Evolutionary conservation across 495 filamentous ascomycete genomes (phyloP).

Genomic region (Penicillium riverlandense): DNA sequence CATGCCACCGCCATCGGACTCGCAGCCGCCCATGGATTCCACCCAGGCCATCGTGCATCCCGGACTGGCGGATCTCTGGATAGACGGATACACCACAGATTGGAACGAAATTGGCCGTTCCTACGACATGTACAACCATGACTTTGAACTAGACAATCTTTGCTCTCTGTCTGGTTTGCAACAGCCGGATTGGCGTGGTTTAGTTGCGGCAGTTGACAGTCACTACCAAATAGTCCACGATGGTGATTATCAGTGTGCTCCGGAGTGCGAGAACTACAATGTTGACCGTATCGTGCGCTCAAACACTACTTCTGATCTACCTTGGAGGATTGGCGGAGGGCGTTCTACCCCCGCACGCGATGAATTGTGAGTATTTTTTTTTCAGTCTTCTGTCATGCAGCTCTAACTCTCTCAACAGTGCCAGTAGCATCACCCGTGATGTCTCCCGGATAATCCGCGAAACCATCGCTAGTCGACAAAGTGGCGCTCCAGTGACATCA

Average conservation of each 20-base stretch:
- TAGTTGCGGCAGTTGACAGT: conserved; percentile 42
- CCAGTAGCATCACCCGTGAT: conserved; percentile 36
- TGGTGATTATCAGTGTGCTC: conserved; percentile 22
- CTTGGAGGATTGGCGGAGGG: conserved; percentile 34
- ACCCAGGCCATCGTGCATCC: conserved; percentile 14
- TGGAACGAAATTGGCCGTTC: conserved; percentile 29
- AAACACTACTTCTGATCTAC: conserved; percentile 17
- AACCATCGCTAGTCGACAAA: conserved; percentile 23
- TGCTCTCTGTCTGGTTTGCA: conserved; percentile 39
- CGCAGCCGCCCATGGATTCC: conserved; percentile 12
- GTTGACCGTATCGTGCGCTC: conserved; percentile 30
- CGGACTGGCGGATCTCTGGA: conserved; percentile 26
- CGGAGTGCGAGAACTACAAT: conserved; percentile 27
- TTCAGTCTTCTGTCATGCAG: neutral
- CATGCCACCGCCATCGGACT: conserved; percentile 17
- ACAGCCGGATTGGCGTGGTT: conserved; percentile 35
- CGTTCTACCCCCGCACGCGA: conserved; percentile 19
- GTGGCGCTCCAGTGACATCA: conserved; percentile 3
- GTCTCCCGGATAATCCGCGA: conserved; percentile 38
- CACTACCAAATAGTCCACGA: conserved; percentile 36
- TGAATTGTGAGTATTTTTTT: conserved; percentile 31
- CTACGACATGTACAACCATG: conserved; percentile 33
- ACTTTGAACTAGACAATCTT: conserved; percentile 36
- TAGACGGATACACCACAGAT: conserved; percentile 34
- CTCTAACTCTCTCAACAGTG: conserved; percentile 19